A percentile compares a stretch with the other conserved stretches of the same genome.
Evolutionary conservation across 148 eudicot species (phyloP).

Genomic region (Rhododendron vialii): DNA sequence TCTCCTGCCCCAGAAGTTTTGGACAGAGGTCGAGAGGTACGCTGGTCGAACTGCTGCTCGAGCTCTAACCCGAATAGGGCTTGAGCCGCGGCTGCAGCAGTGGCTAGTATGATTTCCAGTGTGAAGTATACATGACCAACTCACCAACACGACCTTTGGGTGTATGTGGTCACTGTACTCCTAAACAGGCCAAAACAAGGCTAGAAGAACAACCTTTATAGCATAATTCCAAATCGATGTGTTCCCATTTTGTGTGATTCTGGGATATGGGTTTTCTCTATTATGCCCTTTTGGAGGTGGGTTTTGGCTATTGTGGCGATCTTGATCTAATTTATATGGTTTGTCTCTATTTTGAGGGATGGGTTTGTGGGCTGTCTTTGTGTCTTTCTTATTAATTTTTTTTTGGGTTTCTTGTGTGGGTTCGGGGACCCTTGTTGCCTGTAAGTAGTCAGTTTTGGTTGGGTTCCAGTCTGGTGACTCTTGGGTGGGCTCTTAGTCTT

Average conservation of each 20-base stretch:
- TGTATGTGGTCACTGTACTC: slow-evolving; percentile 30
- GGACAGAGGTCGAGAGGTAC: slow-evolving; percentile 47
- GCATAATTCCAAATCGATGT: slow-evolving; percentile 30
- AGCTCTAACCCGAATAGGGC: slow-evolving; percentile 29
- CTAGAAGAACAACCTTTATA: slow-evolving; percentile 27
- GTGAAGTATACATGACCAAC: slow-evolving; percentile 18
- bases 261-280: neutral
- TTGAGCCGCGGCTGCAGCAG: slow-evolving; percentile 25
- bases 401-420: no score
- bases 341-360: no score
- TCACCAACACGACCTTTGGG: slow-evolving; percentile 24
- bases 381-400: no score
- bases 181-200: slow-evolving; percentile 22
- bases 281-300: neutral
- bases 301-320: neutral
- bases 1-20: slow-evolving; percentile 61
- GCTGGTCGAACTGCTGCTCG: slow-evolving; percentile 51
- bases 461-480: no score
- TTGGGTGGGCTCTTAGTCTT: no score
- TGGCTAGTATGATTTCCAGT: slow-evolving; percentile 36
- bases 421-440: no score
- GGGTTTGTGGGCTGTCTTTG: no score
- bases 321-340: no score
- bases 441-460: no score
- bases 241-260: neutral